phyloP scores from a whole-genome alignment of 805 yeast species.

The Metschnikowia vanudenii region DNA sequence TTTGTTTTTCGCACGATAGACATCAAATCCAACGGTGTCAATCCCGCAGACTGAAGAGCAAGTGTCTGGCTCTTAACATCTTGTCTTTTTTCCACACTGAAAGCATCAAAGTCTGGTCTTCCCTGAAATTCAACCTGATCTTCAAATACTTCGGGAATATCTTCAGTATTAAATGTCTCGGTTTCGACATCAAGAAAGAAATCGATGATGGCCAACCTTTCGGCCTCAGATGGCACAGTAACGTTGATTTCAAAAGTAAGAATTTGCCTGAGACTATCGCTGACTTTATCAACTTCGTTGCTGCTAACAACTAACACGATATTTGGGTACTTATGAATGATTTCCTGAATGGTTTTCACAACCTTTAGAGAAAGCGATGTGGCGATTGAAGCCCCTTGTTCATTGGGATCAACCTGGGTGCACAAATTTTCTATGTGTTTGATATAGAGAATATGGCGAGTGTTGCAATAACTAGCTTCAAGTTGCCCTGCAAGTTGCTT shows the following conservation, averaged over 20 bases:
- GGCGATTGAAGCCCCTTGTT: slow-evolving; percentile 37
- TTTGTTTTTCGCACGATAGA: slow-evolving; percentile 71
- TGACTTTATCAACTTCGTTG: slow-evolving; percentile 65
- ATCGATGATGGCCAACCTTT: slow-evolving; percentile 62
- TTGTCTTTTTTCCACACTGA: slow-evolving; percentile 27
- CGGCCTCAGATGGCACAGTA: slow-evolving; percentile 75
- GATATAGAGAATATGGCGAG: slow-evolving; percentile 50
- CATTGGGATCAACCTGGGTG: slow-evolving; percentile 60
- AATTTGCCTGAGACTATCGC: slow-evolving; percentile 61
- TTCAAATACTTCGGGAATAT: slow-evolving; percentile 19
- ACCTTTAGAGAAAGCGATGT: slow-evolving; percentile 54
- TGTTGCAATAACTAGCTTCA: slow-evolving; percentile 35
- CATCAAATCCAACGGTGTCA: slow-evolving; percentile 77
- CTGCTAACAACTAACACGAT: slow-evolving; percentile 62
- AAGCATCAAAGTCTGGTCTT: slow-evolving; percentile 16
- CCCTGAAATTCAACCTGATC: slow-evolving; percentile 22
- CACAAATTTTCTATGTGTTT: slow-evolving; percentile 78
- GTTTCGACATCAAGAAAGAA: slow-evolving; percentile 39
- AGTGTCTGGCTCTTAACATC: slow-evolving; percentile 53
- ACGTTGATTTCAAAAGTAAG: slow-evolving; percentile 77
- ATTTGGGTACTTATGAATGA: slow-evolving; percentile 41
- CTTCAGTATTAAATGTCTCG: slow-evolving; percentile 7
- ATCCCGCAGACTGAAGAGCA: slow-evolving; percentile 88
- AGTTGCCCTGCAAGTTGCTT: slow-evolving; percentile 32
- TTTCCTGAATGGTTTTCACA: slow-evolving; percentile 55